phyloP scores from a whole-genome alignment of 306 rosid species.

The Begonia loranthoides region DNA sequence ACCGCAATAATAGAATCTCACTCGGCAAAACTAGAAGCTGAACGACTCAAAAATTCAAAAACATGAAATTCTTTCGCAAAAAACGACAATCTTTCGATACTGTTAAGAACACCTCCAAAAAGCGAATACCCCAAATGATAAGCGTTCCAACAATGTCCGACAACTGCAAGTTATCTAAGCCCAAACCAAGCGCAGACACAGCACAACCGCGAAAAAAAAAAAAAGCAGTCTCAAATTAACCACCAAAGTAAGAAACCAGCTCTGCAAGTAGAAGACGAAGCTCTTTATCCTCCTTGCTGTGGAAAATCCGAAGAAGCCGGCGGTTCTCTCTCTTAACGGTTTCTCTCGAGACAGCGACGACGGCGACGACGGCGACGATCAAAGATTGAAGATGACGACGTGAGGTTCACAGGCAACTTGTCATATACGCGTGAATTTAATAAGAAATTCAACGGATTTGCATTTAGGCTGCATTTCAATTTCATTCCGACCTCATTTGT shows the following conservation, averaged over 20 bases:
- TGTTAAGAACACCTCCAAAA: conserved; percentile 3
- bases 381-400: conserved; percentile 9
- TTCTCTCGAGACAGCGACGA: conserved; percentile 21
- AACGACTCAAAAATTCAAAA: no score
- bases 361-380: conserved; percentile 2
- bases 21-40: no score
- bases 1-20: no score
- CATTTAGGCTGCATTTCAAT: conserved; percentile 65
- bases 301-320: conserved; percentile 58
- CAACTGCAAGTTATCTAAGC: no score
- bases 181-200: no score
- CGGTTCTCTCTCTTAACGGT: conserved; percentile 16
- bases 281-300: conserved; percentile 12
- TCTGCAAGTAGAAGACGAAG: conserved; percentile 3
- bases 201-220: not conserved
- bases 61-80: no score
- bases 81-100: not conserved
- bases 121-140: not conserved
- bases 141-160: not conserved
- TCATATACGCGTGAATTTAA: conserved; percentile 73
- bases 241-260: not conserved
- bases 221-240: conserved; percentile 2
- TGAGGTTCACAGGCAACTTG: conserved; percentile 65
- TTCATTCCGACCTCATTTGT: conserved; percentile 93
- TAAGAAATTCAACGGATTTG: conserved; percentile 47